A percentile compares a stretch with the other conserved stretches of the same genome.
Evolutionary conservation across 805 yeast species (phyloP).

Genomic region (Sugiyamaella smithiae): DNA sequence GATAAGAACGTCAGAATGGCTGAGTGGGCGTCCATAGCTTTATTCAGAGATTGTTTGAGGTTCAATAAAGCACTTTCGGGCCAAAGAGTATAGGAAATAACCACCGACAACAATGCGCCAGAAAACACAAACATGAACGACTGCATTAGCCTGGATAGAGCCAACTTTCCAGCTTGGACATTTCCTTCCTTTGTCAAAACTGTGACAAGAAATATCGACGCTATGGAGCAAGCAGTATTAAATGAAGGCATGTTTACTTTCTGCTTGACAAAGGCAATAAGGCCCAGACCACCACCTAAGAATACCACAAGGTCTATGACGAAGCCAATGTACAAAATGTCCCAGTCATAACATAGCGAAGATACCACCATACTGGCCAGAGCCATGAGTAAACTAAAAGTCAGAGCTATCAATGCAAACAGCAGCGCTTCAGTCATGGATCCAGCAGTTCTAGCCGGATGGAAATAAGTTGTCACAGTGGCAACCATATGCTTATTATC

Average conservation of each 20-base stretch:
- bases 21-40: slow-evolving; percentile 52
- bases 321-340: slow-evolving; percentile 49
- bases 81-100: slow-evolving; percentile 60
- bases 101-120: slow-evolving; percentile 61
- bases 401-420: slow-evolving; percentile 55
- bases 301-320: slow-evolving; percentile 49
- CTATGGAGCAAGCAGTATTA: slow-evolving; percentile 77
- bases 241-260: slow-evolving; percentile 63
- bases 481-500: slow-evolving; percentile 81
- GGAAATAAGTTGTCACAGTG: slow-evolving; percentile 81
- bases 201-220: slow-evolving; percentile 67
- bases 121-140: slow-evolving; percentile 54
- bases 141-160: slow-evolving; percentile 51
- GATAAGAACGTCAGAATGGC: slow-evolving; percentile 45
- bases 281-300: slow-evolving; percentile 57
- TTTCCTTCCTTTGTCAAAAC: slow-evolving; percentile 74
- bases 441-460: slow-evolving; percentile 75
- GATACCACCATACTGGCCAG: slow-evolving; percentile 52
- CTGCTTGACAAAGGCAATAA: slow-evolving; percentile 68
- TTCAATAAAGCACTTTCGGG: slow-evolving; percentile 55
- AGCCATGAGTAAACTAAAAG: slow-evolving; percentile 53
- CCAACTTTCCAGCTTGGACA: slow-evolving; percentile 54
- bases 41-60: slow-evolving; percentile 47
- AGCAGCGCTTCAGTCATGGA: slow-evolving; percentile 72
- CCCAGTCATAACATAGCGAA: slow-evolving; percentile 43